Evolutionary conservation across 108 stramenopile species (phyloP).

Genomic region (Fragilariopsis cylindrus): DNA sequence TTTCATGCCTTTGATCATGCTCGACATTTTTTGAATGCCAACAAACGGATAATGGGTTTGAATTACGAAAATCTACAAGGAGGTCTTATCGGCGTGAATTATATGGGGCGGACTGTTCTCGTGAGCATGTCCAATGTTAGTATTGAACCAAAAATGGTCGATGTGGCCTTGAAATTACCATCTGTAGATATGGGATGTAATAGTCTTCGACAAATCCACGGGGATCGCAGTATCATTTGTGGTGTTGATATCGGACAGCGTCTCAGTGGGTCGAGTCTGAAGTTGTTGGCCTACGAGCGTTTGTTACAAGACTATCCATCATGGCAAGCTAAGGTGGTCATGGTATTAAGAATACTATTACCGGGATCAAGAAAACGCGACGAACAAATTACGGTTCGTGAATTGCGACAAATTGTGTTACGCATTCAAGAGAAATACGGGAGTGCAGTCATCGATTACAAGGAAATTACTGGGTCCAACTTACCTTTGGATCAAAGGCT

Average conservation of each 20-base stretch:
- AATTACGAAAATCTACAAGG: constrained; percentile 86
- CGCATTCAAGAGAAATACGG: constrained; percentile 85
- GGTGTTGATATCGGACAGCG: constrained; percentile 94
- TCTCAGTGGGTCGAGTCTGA: constrained; percentile 90
- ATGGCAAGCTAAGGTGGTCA: constrained; percentile 89
- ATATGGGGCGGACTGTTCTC: constrained; percentile 89
- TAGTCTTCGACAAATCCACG: constrained; percentile 64
- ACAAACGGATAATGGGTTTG: constrained; percentile 97
- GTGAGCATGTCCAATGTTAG: constrained; percentile 98
- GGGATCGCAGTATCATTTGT: constrained; percentile 80
- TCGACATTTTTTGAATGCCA: constrained; percentile 98
- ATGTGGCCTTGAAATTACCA: constrained; percentile 66
- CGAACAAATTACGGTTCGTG: constrained; percentile 76
- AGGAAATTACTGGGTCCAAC: constrained; percentile 76
- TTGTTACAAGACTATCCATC: constrained; percentile 91
- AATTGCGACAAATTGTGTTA: constrained; percentile 75
- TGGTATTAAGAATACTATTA: constrained; percentile 90
- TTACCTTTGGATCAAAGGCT: constrained; percentile 82
- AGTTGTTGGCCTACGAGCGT: constrained; percentile 95
- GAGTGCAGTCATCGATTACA: constrained; percentile 86
- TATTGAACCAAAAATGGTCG: constrained; percentile 89
- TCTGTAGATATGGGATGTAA: constrained; percentile 54
- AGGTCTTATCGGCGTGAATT: constrained; percentile 94
- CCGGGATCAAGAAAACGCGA: constrained; percentile 84
- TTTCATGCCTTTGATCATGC: constrained; percentile 99